Base-by-base conservation (phyloP, 495 filamentous ascomycete genomes). In the Amphirosellinia nigrospora region DNA sequence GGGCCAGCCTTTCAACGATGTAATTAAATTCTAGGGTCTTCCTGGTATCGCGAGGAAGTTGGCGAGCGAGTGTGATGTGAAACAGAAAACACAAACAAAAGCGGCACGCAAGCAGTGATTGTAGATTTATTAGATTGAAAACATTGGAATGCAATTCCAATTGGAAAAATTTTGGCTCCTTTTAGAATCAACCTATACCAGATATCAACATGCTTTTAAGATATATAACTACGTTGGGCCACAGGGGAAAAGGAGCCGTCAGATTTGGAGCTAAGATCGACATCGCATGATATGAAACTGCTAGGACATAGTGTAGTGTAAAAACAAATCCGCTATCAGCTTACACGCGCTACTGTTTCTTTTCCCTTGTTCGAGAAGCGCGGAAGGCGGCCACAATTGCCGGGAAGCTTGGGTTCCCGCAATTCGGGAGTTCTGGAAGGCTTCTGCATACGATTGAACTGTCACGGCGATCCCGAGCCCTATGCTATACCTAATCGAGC, bases 221-320 rank as follows among this genome's bases (percentile, higher is more conserved):
- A 53, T 5, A 58, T 58, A 21, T 58, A 58, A 21, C 16, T 21
- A 39, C 30, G 36, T 19, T 32, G 26, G 43, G 30, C 30, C 19
- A 36, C 46, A 30, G 63, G 45, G 41, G 41, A 64, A 41, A 8
- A 38, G 16, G 23, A 53, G 63, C 45, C 38, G 45, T 65, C 63
- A 30, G 43, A 45, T 45, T 45, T 46, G 13, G 26, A 65, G 43
- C 46, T 65, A 23, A 23, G 43, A 65, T 53, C 46, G 30, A 36
- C 46, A 52, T 46, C 8, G n/a, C 43, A 46, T 23, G 61, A 48
- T 39, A 32, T 64, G 61, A 64, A 64, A 64, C 58, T 36, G n/a
- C n/a, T n/a, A n/a, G n/a, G n/a, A n/a, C n/a, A n/a, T n/a, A n/a
- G n/a, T n/a, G n/a, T n/a, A n/a, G n/a, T n/a, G n/a, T n/a, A 61